phyloP scores from a whole-genome alignment of 2,329 filamentous ascomycete genomes.

The Sphaceloma murrayae region DNA sequence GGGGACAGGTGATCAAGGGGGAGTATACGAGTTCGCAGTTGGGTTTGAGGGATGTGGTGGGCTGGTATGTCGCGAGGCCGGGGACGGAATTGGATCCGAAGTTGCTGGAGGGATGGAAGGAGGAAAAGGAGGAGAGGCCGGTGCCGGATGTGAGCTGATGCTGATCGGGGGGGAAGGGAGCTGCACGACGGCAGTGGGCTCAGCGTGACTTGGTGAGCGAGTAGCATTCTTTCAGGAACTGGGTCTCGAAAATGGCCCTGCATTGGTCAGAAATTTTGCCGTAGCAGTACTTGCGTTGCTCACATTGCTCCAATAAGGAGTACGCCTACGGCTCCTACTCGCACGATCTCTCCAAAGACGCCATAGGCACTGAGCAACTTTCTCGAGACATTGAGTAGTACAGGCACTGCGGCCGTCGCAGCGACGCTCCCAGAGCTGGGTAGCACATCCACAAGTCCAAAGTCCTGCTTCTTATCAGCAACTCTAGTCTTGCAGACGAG shows the following conservation, averaged over 20 bases:
- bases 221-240: slow-evolving; percentile 12
- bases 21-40: slow-evolving; percentile 6
- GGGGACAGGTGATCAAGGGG: not conserved
- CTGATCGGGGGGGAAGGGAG: no score
- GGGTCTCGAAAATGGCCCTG: slow-evolving; percentile 11
- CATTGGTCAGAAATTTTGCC: not conserved
- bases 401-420: slow-evolving; percentile 30
- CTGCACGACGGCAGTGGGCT: not conserved
- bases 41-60: slow-evolving; percentile 5
- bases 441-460: slow-evolving; percentile 24
- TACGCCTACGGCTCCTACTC: slow-evolving; percentile 25
- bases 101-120: not conserved
- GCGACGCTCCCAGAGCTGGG: slow-evolving; percentile 31
- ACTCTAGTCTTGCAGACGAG: not conserved
- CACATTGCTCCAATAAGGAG: slow-evolving; percentile 10
- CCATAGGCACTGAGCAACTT: slow-evolving; percentile 29
- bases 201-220: slow-evolving; percentile 5
- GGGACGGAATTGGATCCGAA: not conserved
- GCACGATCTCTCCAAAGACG: slow-evolving; percentile 34
- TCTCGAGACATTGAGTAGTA: slow-evolving; percentile 28
- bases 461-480: slow-evolving; percentile 19
- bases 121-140: not conserved
- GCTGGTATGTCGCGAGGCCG: not conserved
- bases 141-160: not conserved
- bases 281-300: not conserved